Evolutionary conservation across 345 rosid genomes (phyloP), one percentile per base, ranked within the genome.

Genomic region (Excoecaria cochinchinensis): DNA sequence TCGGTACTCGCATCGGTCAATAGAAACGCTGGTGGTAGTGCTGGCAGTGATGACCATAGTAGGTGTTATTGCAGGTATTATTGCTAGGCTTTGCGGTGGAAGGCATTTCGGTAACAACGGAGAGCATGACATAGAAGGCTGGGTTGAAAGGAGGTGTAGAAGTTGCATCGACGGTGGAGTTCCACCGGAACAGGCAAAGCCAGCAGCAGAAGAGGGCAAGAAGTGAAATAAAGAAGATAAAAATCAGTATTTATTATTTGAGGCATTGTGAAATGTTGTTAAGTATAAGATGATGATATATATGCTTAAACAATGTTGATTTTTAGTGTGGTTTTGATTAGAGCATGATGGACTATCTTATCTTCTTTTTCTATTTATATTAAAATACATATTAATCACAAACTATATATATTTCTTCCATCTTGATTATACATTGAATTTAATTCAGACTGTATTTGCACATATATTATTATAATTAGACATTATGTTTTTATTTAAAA

Each of bases 81-180:
- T 95, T 8, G 95, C 95, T 39, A 80, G 97, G 38, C 70, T 95
- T 0, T 95, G 94, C 65, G 93, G 95, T 0, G 97, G 97, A 42
- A 79, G 91, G 57, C 95, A 84, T 81, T 84, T 87, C 60, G 90
- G 85, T 42, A 85, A 84, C 48, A 82, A 83, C 39, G 91, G 97
- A 38, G 97, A 91, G 82, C 81, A 85, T 57, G 94, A 92, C 81
- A 82, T 92, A 3, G 99, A 95, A 86, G 94, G 97, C 21, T 95
- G 97, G 97, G 89, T 92, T 10, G 97, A 95, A 77, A 86, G 80
- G 22, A 90, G 81, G 78, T 92, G 99, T 69, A 83, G 91, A 71
- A 92, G 85, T 77, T 91, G 99, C 88, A 87, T 95, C 22, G 99
- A 95, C 52, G 91, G 92, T 14, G 97, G 97, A 8, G 50, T 95